These are phyloP conservation scores for Metschnikowia anglica DNA, from an alignment of 805 yeast genomes.

Conservation along the genomic window DNA sequence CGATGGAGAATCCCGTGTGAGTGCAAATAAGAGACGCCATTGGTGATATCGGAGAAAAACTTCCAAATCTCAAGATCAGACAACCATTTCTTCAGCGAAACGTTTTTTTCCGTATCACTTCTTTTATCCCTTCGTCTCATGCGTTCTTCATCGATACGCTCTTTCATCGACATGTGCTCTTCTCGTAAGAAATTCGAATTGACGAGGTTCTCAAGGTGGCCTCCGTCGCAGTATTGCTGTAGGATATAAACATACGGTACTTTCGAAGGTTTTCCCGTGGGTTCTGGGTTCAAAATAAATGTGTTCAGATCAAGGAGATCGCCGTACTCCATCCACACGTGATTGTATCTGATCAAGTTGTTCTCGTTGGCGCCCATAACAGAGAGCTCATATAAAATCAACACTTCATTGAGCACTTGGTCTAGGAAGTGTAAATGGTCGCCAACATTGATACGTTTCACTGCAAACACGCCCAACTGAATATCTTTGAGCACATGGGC, in stretches of 20 bases:
- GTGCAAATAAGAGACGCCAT: constrained; percentile 74
- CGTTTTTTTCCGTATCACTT: not conserved
- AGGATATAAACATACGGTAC: constrained; percentile 76
- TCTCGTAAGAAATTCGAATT: constrained; percentile 25
- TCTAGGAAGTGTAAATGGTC: constrained; percentile 66
- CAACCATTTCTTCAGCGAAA: constrained; percentile 32
- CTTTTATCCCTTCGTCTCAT: constrained; percentile 19
- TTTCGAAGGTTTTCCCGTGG: not conserved
- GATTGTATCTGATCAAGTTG: constrained; percentile 80
- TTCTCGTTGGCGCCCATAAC: constrained; percentile 42
- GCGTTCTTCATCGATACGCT: constrained; percentile 30
- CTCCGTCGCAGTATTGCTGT: constrained; percentile 88
- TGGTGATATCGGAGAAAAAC: constrained; percentile 63
- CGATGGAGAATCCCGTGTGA: constrained; percentile 77
- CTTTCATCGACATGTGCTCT: constrained; percentile 25
- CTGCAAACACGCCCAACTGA: constrained; percentile 75
- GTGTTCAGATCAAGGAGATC: constrained; percentile 49
- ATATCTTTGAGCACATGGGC: constrained; percentile 74
- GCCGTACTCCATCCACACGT: constrained; percentile 83
- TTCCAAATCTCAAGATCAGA: constrained; percentile 62
- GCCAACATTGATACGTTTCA: constrained; percentile 84
- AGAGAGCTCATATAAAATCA: constrained; percentile 58
- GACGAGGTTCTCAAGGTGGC: constrained; percentile 70
- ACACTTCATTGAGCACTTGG: constrained; percentile 74
- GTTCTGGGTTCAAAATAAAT: constrained; percentile 21